Conservation (phyloP, 1,284 basidiomycete genomes). For the Uromyces viciae-fabae region DNA sequence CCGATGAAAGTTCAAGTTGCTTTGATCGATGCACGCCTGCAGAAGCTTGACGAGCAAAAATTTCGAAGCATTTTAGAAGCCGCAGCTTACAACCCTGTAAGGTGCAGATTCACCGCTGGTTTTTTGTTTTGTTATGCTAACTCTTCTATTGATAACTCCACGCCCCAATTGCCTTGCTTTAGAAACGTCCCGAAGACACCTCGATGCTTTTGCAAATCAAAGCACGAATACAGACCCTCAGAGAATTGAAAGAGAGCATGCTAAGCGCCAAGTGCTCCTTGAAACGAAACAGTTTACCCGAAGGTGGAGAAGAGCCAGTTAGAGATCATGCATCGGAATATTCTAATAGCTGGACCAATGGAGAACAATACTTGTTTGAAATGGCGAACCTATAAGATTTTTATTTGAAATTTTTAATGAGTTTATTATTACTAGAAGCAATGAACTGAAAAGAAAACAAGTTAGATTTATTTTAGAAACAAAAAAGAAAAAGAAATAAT, state of each 20-base stretch:
- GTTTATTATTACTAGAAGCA: too few relatives aligned
- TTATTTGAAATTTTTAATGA: too few relatives aligned
- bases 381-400: constrained; percentile 42
- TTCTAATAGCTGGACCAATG: constrained; percentile 17
- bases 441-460: too few relatives aligned
- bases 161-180: neutral
- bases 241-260: constrained; percentile 29
- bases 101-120: neutral
- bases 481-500: too few relatives aligned
- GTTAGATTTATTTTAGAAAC: too few relatives aligned
- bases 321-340: constrained; percentile 3
- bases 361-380: constrained; percentile 40
- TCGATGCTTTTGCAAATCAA: constrained; percentile 30
- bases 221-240: constrained; percentile 35
- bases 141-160: too few relatives aligned
- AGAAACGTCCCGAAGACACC: constrained; percentile 33
- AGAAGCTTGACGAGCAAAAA: constrained; percentile 46
- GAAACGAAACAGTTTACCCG: neutral
- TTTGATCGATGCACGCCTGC: constrained; percentile 64
- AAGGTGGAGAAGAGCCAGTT: neutral
- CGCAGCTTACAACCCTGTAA: constrained; percentile 16
- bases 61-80: neutral
- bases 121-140: neutral
- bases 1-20: constrained; percentile 68
- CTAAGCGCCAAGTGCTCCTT: neutral